A percentile compares a stretch with the other conserved stretches of the same genome.
Conservation (phyloP, 805 yeast species). For the Babjeviella inositovora region DNA sequence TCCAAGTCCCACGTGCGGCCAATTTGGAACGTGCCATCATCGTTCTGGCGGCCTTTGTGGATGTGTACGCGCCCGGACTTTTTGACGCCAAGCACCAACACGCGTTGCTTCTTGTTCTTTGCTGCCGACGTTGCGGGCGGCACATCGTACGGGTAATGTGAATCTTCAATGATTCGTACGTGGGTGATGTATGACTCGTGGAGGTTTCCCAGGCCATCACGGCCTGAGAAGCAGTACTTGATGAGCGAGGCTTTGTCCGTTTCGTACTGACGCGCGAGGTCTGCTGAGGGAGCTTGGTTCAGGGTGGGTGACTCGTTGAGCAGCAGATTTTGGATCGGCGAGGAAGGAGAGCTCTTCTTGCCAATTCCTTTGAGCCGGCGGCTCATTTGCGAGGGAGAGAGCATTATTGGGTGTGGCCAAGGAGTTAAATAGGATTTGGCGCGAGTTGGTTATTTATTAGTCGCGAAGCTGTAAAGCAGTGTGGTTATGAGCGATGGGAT, state of each 20-base stretch:
- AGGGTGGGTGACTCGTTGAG: too few relatives aligned
- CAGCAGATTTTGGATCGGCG: too few relatives aligned
- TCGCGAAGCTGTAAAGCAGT: too few relatives aligned
- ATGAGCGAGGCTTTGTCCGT: constrained; percentile 31
- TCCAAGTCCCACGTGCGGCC: constrained; percentile 87
- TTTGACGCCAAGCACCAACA: constrained; percentile 45
- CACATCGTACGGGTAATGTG: constrained; percentile 47
- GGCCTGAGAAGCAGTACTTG: constrained; percentile 29
- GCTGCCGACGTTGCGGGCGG: constrained; percentile 42
- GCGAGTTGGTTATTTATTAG: too few relatives aligned
- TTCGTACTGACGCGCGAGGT: constrained; percentile 42
- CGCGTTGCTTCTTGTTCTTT: constrained; percentile 41
- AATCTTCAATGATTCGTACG: constrained; percentile 58
- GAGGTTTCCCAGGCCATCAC: constrained; percentile 19
- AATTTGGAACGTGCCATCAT: constrained; percentile 64
- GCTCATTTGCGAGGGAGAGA: too few relatives aligned
- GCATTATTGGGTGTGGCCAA: too few relatives aligned
- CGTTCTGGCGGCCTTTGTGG: constrained; percentile 76
- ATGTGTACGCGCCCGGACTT: constrained; percentile 51
- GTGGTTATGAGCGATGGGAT: too few relatives aligned
- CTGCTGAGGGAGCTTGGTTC: constrained; percentile 10
- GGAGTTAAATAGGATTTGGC: too few relatives aligned
- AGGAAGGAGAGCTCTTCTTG: too few relatives aligned
- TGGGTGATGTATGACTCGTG: constrained; percentile 60
- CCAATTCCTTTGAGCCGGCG: too few relatives aligned